Percentiles rank a stretch among this genome's conserved stretches.
phyloP scores from a whole-genome alignment of 2,329 filamentous ascomycete genomes.

The Trichoderma aggressivum region DNA sequence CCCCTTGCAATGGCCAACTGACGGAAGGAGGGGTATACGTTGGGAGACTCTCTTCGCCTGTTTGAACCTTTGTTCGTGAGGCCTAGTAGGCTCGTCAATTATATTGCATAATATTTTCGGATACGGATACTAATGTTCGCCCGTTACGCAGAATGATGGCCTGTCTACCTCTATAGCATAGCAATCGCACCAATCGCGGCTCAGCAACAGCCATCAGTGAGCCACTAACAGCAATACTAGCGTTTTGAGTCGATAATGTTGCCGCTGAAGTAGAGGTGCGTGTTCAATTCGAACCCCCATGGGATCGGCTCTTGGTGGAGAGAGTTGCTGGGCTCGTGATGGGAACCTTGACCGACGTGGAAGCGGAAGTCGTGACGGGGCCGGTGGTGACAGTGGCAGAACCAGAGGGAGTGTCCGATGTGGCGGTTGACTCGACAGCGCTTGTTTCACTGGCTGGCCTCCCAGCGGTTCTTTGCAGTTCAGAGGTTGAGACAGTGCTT shows the following conservation, averaged over 20 bases:
- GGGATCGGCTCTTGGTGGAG: not conserved
- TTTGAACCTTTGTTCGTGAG: not conserved
- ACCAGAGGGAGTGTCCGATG: not conserved
- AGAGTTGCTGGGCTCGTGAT: not conserved
- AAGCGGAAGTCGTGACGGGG: not conserved
- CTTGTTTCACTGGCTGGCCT: not conserved
- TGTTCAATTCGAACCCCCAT: not conserved
- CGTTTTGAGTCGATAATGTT: not conserved
- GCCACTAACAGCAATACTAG: not conserved
- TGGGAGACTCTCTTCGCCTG: not conserved
- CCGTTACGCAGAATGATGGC: not conserved
- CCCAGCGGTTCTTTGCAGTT: not conserved
- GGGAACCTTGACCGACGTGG: not conserved
- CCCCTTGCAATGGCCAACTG: not conserved
- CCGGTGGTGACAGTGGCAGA: not conserved
- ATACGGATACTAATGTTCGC: no score
- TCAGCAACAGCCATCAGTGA: not conserved
- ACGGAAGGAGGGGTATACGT: not conserved
- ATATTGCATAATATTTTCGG: not conserved
- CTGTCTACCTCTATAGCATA: slow-evolving; percentile 9
- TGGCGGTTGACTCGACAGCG: not conserved
- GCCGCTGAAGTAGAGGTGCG: not conserved
- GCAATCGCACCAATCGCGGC: not conserved
- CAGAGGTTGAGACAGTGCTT: not conserved
- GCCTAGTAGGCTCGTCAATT: not conserved